Conservation (phyloP, 129 eudicot genomes). For the Ambrosia artemisiifolia region DNA sequence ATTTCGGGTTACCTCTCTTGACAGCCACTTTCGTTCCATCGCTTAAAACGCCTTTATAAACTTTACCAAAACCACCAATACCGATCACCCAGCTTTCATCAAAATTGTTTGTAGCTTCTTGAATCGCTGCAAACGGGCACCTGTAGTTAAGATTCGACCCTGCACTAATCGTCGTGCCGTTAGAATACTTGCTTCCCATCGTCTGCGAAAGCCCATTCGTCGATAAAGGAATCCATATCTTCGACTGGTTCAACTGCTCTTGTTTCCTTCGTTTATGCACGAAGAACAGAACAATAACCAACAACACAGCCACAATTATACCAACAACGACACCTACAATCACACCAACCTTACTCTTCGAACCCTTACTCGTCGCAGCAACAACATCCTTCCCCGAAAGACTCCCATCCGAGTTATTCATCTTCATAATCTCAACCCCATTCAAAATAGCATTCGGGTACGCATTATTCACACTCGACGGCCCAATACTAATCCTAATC, state of each 20-base stretch:
- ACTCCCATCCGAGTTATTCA: slow-evolving; percentile 54
- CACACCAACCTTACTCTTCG: slow-evolving; percentile 56
- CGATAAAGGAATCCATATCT: slow-evolving; percentile 84
- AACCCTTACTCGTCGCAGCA: slow-evolving; percentile 7
- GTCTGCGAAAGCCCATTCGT: slow-evolving; percentile 61
- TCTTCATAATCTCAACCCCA: slow-evolving; percentile 80
- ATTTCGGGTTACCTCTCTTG: slow-evolving; percentile 85
- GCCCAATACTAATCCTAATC: slow-evolving; percentile 60
- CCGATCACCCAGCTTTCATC: slow-evolving; percentile 90
- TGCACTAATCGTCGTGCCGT: slow-evolving; percentile 64
- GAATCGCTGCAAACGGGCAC: slow-evolving; percentile 71
- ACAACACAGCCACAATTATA: slow-evolving; percentile 29
- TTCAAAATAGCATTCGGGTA: slow-evolving; percentile 67
- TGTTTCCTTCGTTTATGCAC: slow-evolving; percentile 40
- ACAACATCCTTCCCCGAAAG: slow-evolving; percentile 41
- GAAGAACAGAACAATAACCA: slow-evolving; percentile 41
- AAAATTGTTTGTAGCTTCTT: slow-evolving; percentile 79
- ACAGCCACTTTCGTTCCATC: slow-evolving; percentile 87
- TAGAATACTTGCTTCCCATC: slow-evolving; percentile 81
- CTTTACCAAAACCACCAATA: slow-evolving; percentile 92
- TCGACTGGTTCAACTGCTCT: slow-evolving; percentile 52
- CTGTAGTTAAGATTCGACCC: slow-evolving; percentile 66
- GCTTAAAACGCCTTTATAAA: slow-evolving; percentile 58
- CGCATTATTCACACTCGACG: slow-evolving; percentile 22
- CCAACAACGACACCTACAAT: slow-evolving; percentile 58